phyloP scores from a whole-genome alignment of 2,329 filamentous ascomycete species.

The Blastomyces silverae region DNA sequence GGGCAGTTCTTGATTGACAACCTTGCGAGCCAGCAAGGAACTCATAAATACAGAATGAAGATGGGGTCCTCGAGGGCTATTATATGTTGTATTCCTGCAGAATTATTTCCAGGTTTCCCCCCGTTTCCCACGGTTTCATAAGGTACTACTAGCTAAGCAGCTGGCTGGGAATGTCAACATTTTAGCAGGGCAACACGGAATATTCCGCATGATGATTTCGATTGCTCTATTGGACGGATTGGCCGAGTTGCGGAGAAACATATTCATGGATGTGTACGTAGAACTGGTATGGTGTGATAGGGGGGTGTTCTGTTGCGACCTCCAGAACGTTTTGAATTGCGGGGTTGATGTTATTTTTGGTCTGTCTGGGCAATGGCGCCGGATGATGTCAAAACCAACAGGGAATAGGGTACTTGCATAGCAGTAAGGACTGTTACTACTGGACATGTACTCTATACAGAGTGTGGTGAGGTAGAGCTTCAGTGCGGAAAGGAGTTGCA shows the following conservation, averaged over 20 bases:
- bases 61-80: not conserved
- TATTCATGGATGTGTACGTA: not conserved
- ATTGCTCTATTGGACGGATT: not conserved
- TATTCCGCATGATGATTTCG: not conserved
- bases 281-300: not conserved
- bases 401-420: not conserved
- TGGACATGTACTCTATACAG: not conserved
- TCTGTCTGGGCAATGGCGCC: not conserved
- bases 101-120: not conserved
- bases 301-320: not conserved
- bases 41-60: not conserved
- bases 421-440: not conserved
- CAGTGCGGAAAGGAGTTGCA: not conserved
- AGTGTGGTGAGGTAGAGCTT: not conserved
- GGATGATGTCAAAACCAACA: not conserved
- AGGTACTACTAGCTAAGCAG: not conserved
- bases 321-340: not conserved
- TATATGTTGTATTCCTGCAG: not conserved
- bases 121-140: not conserved
- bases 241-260: slow-evolving; percentile 3
- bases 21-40: not conserved
- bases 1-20: not conserved
- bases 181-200: not conserved
- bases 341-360: not conserved
- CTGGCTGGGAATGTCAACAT: not conserved